These are phyloP conservation scores for Pichia sporocuriosa DNA, from an alignment of 805 yeast species.

Conservation along the genomic window DNA sequence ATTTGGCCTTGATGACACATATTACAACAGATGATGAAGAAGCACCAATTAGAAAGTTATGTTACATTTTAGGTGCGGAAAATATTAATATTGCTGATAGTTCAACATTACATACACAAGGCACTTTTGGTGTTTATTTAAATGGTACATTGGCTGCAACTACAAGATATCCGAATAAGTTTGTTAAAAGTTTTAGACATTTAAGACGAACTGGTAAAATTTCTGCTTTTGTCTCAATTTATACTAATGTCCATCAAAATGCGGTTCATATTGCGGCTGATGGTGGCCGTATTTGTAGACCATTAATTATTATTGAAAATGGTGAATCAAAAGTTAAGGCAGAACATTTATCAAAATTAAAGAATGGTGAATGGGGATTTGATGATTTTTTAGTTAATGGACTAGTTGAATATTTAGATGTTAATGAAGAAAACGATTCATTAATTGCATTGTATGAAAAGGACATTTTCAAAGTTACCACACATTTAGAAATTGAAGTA, in stretches of 20 bases:
- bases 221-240: constrained; percentile 86
- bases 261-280: constrained; percentile 98
- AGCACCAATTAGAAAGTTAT: constrained; percentile 70
- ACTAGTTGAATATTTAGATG: constrained; percentile 90
- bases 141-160: constrained; percentile 95
- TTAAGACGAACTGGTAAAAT: constrained; percentile 80
- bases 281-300: constrained; percentile 98
- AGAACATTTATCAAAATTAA: constrained; percentile 56
- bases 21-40: constrained; percentile 98
- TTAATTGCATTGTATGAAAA: constrained; percentile 83
- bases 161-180: constrained; percentile 77
- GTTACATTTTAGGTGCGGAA: constrained; percentile 84
- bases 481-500: constrained; percentile 94
- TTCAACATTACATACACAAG: constrained; percentile 65
- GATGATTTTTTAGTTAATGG: constrained; percentile 87
- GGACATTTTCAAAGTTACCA: constrained; percentile 49
- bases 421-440: constrained; percentile 94
- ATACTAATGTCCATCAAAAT: constrained; percentile 79
- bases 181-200: constrained; percentile 70
- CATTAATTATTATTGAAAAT: constrained; percentile 78
- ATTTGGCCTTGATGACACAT: constrained; percentile 96
- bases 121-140: constrained; percentile 79
- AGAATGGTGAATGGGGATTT: constrained; percentile 70
- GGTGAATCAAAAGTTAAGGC: constrained; percentile 66
- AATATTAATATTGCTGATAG: constrained; percentile 76